Percentiles rank a stretch among this genome's conserved stretches.
Conservation (phyloP, 1,139 yeast species). For the Zygosaccharomyces sapae region DNA sequence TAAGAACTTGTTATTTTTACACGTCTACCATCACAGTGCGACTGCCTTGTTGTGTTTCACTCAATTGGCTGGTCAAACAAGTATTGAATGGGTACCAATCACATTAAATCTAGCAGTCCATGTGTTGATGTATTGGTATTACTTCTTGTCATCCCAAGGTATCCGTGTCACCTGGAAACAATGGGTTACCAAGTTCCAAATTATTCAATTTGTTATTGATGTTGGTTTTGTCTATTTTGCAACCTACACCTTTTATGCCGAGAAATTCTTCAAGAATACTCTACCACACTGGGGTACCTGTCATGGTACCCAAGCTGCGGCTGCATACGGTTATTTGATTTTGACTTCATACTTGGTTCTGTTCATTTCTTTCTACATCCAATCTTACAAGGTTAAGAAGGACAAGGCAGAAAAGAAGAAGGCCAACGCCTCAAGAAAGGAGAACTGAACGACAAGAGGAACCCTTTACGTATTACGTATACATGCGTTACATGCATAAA, state of each 20-base stretch:
- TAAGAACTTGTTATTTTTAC: constrained; percentile 86
- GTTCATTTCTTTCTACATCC: constrained; percentile 90
- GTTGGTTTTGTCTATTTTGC: constrained; percentile 88
- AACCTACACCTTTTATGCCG: constrained; percentile 74
- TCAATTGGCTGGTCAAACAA: constrained; percentile 83
- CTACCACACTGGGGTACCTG: constrained; percentile 85
- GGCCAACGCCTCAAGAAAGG: constrained; percentile 35
- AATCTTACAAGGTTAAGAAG: constrained; percentile 57
- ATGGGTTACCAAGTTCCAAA: constrained; percentile 97
- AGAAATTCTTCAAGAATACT: constrained; percentile 48
- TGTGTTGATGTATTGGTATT: constrained; percentile 97
- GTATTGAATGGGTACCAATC: constrained; percentile 96
- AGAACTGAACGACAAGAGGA: too few species aligned
- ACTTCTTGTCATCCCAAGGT: constrained; percentile 89
- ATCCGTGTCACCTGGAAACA: constrained; percentile 99
- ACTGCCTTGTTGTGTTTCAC: constrained; percentile 94
- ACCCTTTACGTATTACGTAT: neutral
- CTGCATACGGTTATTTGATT: constrained; percentile 82
- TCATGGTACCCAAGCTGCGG: constrained; percentile 90
- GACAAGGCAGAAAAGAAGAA: constrained; percentile 36
- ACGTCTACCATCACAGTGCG: constrained; percentile 98
- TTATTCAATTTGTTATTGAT: constrained; percentile 87
- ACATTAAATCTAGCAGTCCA: constrained; percentile 85
- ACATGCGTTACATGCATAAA: neutral
- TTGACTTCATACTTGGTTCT: constrained; percentile 84